phyloP scores from a whole-genome alignment of 257 asterid species.

The Solanum gandarillasii region DNA sequence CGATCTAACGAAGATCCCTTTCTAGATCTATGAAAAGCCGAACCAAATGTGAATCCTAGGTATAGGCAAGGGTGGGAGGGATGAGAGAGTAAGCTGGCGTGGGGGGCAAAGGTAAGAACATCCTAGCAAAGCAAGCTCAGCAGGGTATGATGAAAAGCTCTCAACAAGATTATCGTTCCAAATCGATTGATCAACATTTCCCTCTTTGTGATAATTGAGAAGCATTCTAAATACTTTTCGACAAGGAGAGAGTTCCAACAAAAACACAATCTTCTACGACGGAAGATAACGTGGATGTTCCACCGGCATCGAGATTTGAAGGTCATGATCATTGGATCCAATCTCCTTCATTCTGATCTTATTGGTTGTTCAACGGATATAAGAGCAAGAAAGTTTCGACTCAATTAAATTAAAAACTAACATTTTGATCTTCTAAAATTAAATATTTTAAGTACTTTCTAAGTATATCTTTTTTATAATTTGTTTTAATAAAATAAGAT shows the following conservation, averaged over 20 bases:
- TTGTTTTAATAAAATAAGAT: not conserved
- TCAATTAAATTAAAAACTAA: too few relatives aligned
- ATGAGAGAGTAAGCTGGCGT: not conserved
- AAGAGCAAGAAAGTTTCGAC: not conserved
- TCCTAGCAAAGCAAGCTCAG: too few relatives aligned
- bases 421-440: not conserved
- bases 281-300: too few relatives aligned
- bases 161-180: too few relatives aligned
- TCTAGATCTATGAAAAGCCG: not conserved
- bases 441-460: not conserved
- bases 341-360: too few relatives aligned
- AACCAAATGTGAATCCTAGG: not conserved
- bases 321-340: too few relatives aligned
- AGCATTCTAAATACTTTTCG: too few relatives aligned
- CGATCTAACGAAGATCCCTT: not conserved
- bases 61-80: not conserved
- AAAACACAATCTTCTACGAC: too few relatives aligned
- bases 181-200: too few relatives aligned
- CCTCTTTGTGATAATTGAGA: not conserved
- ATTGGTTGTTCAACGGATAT: not conserved
- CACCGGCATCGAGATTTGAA: not conserved
- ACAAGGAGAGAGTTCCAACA: not conserved
- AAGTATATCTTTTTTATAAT: too few relatives aligned
- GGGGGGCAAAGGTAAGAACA: not conserved
- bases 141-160: too few relatives aligned